phyloP scores from a whole-genome alignment of 1,139 yeast genomes.

The Scheffersomyces lignicola region DNA sequence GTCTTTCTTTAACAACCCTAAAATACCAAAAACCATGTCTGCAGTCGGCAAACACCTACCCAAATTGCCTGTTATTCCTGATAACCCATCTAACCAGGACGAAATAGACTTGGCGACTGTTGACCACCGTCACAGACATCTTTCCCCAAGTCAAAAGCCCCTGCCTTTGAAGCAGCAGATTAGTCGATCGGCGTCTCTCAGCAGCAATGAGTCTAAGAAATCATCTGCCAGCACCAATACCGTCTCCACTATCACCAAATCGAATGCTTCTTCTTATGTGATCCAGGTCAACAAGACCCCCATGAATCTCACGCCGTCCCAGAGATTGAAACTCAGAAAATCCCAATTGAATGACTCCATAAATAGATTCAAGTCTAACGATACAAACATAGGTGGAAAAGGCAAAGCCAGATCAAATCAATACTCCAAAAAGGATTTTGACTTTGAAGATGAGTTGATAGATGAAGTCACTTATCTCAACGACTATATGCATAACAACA shows the following conservation, averaged over 20 bases:
- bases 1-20: slow-evolving; percentile 1
- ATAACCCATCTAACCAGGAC: background rate
- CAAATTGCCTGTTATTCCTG: background rate
- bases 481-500: slow-evolving; percentile 47
- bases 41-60: slow-evolving; percentile 1
- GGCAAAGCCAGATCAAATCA: slow-evolving; percentile 13
- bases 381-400: slow-evolving; percentile 8
- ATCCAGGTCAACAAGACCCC: slow-evolving; percentile 27
- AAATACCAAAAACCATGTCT: slow-evolving; percentile 1
- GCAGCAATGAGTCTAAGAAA: slow-evolving; percentile 14
- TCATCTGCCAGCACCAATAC: background rate
- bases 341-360: slow-evolving; percentile 25
- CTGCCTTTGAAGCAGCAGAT: slow-evolving; percentile 20
- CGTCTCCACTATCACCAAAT: background rate
- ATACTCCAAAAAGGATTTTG: slow-evolving; percentile 50
- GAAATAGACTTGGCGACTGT: background rate
- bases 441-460: slow-evolving; percentile 27
- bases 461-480: background rate
- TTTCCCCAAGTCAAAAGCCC: slow-evolving; percentile 12
- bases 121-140: background rate
- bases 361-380: slow-evolving; percentile 19
- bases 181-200: slow-evolving; percentile 20
- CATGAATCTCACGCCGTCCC: slow-evolving; percentile 37
- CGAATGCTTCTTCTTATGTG: slow-evolving; percentile 16
- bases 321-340: slow-evolving; percentile 35